phyloP scores from a whole-genome alignment of 139 green algal species.

The Coelastrella sp. region DNA sequence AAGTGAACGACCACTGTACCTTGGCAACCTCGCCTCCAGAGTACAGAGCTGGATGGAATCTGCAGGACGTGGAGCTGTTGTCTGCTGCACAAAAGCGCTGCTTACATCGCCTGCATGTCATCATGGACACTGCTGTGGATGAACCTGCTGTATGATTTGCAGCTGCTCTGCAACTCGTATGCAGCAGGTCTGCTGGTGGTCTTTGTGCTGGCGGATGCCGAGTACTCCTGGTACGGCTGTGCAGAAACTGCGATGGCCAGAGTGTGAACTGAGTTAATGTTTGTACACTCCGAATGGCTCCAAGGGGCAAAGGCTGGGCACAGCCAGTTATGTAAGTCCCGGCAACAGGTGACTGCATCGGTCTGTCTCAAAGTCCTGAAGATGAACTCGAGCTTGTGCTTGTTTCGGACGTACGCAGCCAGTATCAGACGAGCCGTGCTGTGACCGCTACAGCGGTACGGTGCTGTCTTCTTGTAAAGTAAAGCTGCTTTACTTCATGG shows the following conservation, averaged over 20 bases:
- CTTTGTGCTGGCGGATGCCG: background rate
- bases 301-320: background rate
- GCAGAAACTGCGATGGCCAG: conserved; percentile 26
- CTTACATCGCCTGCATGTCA: conserved; percentile 37
- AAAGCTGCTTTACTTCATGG: too few relatives aligned
- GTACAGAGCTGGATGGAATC: conserved; percentile 74
- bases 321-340: background rate
- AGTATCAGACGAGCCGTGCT: too few relatives aligned
- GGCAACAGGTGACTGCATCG: too few relatives aligned
- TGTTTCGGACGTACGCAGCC: too few relatives aligned
- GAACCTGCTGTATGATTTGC: background rate
- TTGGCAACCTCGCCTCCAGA: conserved; percentile 73
- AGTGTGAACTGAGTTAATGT: background rate
- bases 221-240: background rate
- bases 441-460: too few relatives aligned
- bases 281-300: background rate
- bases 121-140: background rate
- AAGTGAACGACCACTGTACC: conserved; percentile 8
- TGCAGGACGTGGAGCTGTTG: conserved; percentile 61
- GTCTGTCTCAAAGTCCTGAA: too few relatives aligned
- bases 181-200: background rate
- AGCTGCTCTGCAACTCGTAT: background rate
- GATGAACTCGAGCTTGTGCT: too few relatives aligned
- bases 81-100: conserved; percentile 62
- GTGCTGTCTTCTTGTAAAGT: too few relatives aligned